Evolutionary conservation across 805 yeast genomes (phyloP).

Genomic region (Sugiyamaella americana): DNA sequence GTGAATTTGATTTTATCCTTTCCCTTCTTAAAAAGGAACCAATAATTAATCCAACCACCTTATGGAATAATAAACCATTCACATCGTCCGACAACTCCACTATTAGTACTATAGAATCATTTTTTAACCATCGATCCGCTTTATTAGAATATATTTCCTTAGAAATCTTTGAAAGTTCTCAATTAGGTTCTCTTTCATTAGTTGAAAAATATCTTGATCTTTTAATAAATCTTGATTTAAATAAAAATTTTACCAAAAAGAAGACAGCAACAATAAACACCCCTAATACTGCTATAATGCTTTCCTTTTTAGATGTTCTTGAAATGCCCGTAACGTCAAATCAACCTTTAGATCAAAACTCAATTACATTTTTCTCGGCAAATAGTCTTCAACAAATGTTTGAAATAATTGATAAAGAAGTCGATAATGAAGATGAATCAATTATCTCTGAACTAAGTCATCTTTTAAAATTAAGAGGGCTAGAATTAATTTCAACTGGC

Average conservation of each 20-base stretch:
- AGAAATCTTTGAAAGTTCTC: conserved; percentile 58
- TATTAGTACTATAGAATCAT: conserved; percentile 51
- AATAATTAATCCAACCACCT: conserved; percentile 37
- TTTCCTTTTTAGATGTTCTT: conserved; percentile 64
- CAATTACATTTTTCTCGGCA: conserved; percentile 3
- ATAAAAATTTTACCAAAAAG: conserved; percentile 24
- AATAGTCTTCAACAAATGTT: background rate
- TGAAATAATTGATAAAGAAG: background rate
- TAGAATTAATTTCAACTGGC: conserved; percentile 18
- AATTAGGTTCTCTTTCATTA: conserved; percentile 44
- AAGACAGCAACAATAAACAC: background rate
- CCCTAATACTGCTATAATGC: conserved; percentile 48
- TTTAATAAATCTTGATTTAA: conserved; percentile 39
- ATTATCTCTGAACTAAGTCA: conserved; percentile 15
- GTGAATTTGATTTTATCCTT: conserved; percentile 43
- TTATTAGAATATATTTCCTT: conserved; percentile 61
- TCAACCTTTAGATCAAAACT: background rate
- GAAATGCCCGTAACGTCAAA: conserved; percentile 37
- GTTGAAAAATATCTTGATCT: conserved; percentile 46
- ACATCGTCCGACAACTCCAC: conserved; percentile 33
- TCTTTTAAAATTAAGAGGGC: conserved; percentile 22
- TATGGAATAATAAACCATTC: conserved; percentile 19
- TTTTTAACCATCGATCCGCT: conserved; percentile 54
- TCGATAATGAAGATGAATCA: conserved; percentile 8
- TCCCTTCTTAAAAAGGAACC: conserved; percentile 48